Percentiles rank a stretch among this genome's conserved stretches.
Evolutionary conservation across 2,329 filamentous ascomycete species (phyloP).

Genomic region (Trichophyton mentagrophytes): DNA sequence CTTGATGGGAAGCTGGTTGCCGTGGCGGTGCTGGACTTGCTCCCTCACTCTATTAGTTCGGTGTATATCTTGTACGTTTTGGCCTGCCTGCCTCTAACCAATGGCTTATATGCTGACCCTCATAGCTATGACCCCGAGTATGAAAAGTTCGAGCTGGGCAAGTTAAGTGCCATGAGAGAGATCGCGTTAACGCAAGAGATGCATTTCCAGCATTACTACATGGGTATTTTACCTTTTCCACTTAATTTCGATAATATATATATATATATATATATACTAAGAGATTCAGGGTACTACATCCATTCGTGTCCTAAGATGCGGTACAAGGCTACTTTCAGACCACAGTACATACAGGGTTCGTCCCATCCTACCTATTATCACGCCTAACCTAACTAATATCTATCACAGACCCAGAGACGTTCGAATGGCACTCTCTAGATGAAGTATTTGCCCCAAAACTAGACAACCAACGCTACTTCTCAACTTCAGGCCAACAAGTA

Average conservation of each 20-base stretch:
- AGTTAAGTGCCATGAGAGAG: conserved; percentile 49
- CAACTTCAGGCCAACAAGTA: conserved; percentile 28
- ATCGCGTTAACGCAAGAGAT: conserved; percentile 43
- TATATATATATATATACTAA: neutral
- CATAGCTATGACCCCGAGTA: conserved; percentile 47
- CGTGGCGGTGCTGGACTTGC: conserved; percentile 36
- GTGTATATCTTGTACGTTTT: conserved; percentile 37
- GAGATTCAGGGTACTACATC: conserved; percentile 45
- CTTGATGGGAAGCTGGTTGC: conserved; percentile 38
- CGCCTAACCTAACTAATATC: neutral
- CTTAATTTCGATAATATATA: no score
- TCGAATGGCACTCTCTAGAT: conserved; percentile 34
- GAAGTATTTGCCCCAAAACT: conserved; percentile 31
- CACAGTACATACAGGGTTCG: conserved; percentile 38
- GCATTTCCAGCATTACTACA: conserved; percentile 50
- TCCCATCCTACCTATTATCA: neutral
- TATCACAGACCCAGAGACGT: conserved; percentile 33
- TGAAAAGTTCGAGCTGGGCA: conserved; percentile 49
- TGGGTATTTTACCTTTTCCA: conserved; percentile 33
- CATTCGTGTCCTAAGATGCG: conserved; percentile 43
- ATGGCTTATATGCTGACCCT: neutral
- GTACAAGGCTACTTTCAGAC: conserved; percentile 37
- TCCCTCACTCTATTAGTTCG: conserved; percentile 37
- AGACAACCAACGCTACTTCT: conserved; percentile 33
- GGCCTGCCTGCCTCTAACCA: neutral